Conservation (phyloP, 371 early-diverging fungal genomes). For the Lichtheimia hyalospora region DNA sequence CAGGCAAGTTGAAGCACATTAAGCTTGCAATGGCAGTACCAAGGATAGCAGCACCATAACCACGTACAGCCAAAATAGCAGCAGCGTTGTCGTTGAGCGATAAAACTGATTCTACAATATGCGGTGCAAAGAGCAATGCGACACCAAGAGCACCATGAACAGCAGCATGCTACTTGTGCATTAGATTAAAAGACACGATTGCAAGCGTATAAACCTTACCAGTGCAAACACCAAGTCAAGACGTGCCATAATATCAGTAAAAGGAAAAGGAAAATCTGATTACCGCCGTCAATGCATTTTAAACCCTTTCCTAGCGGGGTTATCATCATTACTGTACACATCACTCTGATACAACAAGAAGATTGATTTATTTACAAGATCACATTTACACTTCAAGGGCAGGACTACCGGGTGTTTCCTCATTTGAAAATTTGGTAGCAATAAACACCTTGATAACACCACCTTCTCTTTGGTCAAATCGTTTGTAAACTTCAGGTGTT, state of each 20-base stretch:
- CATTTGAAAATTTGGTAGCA: conserved; percentile 35
- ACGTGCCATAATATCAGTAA: conserved; percentile 6
- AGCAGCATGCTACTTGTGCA: conserved; percentile 27
- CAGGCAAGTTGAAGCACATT: conserved; percentile 32
- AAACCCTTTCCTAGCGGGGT: too few relatives aligned
- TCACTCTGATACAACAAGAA: too few relatives aligned
- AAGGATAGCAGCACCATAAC: conserved; percentile 33
- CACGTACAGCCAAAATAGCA: conserved; percentile 21
- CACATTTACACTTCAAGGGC: not conserved
- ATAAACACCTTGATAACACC: conserved; percentile 54
- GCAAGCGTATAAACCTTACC: not conserved
- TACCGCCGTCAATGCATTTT: too few relatives aligned
- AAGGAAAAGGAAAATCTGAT: not conserved
- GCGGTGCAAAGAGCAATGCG: conserved; percentile 26
- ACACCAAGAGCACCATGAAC: conserved; percentile 24
- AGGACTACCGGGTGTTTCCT: conserved; percentile 19
- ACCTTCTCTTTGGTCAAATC: conserved; percentile 54
- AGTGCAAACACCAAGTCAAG: conserved; percentile 9
- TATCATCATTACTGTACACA: too few relatives aligned
- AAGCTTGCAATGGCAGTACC: conserved; percentile 26
- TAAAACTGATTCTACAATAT: conserved; percentile 11
- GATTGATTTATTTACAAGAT: too few relatives aligned
- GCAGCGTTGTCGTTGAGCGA: conserved; percentile 13
- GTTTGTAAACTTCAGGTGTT: conserved; percentile 44
- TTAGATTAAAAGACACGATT: not conserved